phyloP scores from a whole-genome alignment of 192 early-diverging fungal genomes.

The Spizellomyces punctatus region DNA sequence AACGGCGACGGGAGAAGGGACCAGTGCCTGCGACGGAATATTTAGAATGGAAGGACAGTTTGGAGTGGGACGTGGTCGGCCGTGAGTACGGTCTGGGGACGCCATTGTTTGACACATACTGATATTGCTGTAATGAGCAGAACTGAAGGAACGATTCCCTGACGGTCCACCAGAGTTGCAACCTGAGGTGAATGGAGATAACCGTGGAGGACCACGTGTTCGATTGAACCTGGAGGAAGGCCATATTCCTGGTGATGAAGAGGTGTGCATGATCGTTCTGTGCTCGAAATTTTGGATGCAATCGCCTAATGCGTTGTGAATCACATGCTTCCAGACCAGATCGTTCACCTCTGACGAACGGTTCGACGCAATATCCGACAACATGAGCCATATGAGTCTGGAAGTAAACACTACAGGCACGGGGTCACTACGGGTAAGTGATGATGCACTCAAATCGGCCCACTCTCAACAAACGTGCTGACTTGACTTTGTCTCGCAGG shows the following conservation, averaged over 20 bases:
- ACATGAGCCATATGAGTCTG: slow-evolving; percentile 67
- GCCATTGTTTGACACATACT: no score
- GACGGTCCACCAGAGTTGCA: slow-evolving; percentile 33
- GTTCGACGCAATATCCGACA: slow-evolving; percentile 49
- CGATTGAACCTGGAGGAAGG: slow-evolving; percentile 3
- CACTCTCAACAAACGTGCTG: background rate
- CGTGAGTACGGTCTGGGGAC: slow-evolving; percentile 14
- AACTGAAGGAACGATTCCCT: slow-evolving; percentile 48
- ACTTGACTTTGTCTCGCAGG: slow-evolving; percentile 28
- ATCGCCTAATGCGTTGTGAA: background rate
- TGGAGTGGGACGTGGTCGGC: slow-evolving; percentile 59
- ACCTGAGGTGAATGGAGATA: background rate
- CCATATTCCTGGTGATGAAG: slow-evolving; percentile 21
- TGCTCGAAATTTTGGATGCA: background rate
- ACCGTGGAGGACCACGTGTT: slow-evolving; percentile 21
- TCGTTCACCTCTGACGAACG: slow-evolving; percentile 12
- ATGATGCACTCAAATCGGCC: background rate
- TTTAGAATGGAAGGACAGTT: slow-evolving; percentile 57
- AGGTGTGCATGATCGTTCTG: slow-evolving; percentile 11
- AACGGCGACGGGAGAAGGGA: slow-evolving; percentile 26
- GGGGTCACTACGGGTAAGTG: slow-evolving; percentile 66
- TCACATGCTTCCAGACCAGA: background rate
- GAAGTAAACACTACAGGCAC: slow-evolving; percentile 85
- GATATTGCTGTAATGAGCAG: background rate
- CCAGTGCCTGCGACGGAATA: slow-evolving; percentile 55